phyloP scores from a whole-genome alignment of 306 rosid genomes.

The Corylus heterophylla region DNA sequence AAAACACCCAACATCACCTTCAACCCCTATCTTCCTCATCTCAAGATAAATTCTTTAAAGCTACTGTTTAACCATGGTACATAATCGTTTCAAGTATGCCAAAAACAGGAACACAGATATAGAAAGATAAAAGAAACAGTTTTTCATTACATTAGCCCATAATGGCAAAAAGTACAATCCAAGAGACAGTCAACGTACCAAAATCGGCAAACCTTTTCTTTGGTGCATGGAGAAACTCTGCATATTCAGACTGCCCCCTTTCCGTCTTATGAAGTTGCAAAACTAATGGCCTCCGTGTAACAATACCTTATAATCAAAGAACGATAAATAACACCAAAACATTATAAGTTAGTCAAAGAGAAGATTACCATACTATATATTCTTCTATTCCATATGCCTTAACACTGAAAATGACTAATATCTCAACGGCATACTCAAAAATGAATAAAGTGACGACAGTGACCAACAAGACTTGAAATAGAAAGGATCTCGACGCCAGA shows the following conservation, averaged over 20 bases:
- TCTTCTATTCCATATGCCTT: background rate
- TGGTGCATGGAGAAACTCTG: slow-evolving; percentile 95
- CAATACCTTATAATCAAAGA: slow-evolving; percentile 64
- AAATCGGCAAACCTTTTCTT: slow-evolving; percentile 78
- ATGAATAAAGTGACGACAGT: background rate
- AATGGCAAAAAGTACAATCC: slow-evolving; percentile 4
- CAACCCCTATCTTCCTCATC: background rate
- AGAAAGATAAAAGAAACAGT: background rate
- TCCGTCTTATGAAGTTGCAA: slow-evolving; percentile 92
- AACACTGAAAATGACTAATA: background rate
- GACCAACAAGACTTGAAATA: slow-evolving; percentile 1
- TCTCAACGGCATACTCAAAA: background rate
- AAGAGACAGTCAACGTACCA: slow-evolving; percentile 48
- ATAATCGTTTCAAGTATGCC: background rate
- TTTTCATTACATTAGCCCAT: background rate
- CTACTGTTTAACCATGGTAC: background rate
- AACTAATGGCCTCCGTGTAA: slow-evolving; percentile 91
- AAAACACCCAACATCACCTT: background rate
- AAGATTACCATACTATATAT: background rate
- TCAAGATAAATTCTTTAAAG: background rate
- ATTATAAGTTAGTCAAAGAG: background rate
- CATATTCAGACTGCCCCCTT: slow-evolving; percentile 71
- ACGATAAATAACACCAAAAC: background rate
- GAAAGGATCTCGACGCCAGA: background rate
- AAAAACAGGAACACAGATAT: background rate